phyloP scores from a whole-genome alignment of 345 rosid genomes.

The Acer saccharum region DNA sequence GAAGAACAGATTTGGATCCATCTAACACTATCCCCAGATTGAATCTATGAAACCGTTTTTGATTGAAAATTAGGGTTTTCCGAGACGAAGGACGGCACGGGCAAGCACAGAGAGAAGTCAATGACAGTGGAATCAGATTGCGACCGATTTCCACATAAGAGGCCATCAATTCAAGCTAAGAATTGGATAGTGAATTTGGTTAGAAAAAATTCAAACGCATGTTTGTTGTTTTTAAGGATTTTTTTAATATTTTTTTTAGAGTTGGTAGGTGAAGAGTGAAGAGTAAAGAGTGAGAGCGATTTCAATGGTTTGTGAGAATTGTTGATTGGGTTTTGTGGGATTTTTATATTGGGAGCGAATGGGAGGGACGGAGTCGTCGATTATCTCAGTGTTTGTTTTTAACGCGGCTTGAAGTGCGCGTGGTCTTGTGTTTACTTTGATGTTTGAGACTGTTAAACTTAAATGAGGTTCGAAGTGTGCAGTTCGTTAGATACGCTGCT shows the following conservation, averaged over 20 bases:
- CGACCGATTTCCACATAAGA: constrained; percentile 38
- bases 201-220: background rate
- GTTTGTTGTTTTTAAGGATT: background rate
- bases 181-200: background rate
- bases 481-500: background rate
- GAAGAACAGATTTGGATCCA: constrained; percentile 32
- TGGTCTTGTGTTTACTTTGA: background rate
- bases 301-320: constrained; percentile 3
- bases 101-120: constrained; percentile 41
- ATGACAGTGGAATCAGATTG: constrained; percentile 39
- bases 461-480: background rate
- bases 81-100: constrained; percentile 41
- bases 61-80: constrained; percentile 38
- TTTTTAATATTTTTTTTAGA: background rate
- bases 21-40: constrained; percentile 31
- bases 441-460: no score
- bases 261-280: background rate
- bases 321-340: background rate
- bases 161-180: constrained; percentile 38
- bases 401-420: background rate
- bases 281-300: background rate
- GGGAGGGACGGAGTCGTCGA: no score
- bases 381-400: background rate
- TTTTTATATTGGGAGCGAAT: background rate
- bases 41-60: constrained; percentile 22